Conservation (phyloP, 2,329 filamentous ascomycete genomes). For the Stromatinia cepivora region DNA sequence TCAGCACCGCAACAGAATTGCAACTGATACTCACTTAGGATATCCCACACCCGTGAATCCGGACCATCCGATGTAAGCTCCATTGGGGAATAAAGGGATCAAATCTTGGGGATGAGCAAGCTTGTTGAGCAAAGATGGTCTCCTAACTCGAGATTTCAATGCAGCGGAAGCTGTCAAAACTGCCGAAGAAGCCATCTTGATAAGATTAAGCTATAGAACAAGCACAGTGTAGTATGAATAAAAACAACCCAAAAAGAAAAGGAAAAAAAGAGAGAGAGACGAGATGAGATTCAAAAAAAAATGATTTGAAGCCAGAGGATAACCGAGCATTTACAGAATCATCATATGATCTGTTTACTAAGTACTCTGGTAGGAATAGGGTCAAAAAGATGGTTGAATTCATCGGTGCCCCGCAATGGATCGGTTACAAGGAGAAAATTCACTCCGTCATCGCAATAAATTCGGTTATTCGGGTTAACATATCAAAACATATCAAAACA, state of each 20-base stretch:
- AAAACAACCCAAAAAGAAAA: constrained; percentile 8
- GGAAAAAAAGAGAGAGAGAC: neutral
- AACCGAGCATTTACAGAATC: constrained; percentile 16
- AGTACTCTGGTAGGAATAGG: neutral
- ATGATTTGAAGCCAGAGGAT: neutral
- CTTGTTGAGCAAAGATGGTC: constrained; percentile 78
- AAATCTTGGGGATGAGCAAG: constrained; percentile 77
- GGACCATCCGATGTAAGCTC: constrained; percentile 86
- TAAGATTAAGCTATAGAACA: neutral
- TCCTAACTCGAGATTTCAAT: constrained; percentile 71
- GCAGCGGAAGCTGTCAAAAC: constrained; percentile 46
- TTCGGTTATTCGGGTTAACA: constrained; percentile 22
- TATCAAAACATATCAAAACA: no score
- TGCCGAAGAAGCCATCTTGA: constrained; percentile 35
- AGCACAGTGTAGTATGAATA: neutral
- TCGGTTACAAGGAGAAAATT: constrained; percentile 15
- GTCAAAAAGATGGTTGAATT: neutral
- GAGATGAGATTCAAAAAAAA: neutral
- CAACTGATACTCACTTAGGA: constrained; percentile 64
- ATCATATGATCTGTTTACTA: constrained; percentile 16
- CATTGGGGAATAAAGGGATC: constrained; percentile 78
- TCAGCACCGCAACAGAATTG: neutral
- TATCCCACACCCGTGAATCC: constrained; percentile 90
- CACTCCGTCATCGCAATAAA: constrained; percentile 20
- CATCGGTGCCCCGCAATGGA: constrained; percentile 8